Evolutionary conservation across 1,284 basidiomycete species (phyloP), one percentile per base, ranked within the genome.

Genomic region (Tilletia horrida): DNA sequence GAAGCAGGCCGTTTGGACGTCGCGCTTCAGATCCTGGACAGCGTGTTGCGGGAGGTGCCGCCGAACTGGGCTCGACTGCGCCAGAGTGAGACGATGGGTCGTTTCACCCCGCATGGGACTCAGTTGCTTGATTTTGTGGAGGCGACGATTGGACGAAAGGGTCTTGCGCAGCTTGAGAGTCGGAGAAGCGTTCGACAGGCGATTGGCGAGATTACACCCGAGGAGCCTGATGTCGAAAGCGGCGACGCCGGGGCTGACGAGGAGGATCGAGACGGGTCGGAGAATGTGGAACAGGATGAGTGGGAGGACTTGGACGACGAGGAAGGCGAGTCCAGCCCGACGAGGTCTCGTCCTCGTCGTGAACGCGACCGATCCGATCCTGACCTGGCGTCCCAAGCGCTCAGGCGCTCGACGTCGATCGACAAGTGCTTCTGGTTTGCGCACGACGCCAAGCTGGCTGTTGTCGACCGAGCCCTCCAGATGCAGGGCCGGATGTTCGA

Each of bases 1-100:
- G 87, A 89, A 42, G 90, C 89, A 0, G 93, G 90, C 21, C 87
- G 95, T 75, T 81, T 88, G 7, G 87, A 89, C 71, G 89, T 89
- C 61, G 93, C 92, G 2, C 91, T 95, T 81, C 88, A 89, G 74
- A 85, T 96, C 27, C 83, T 93, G 31, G 91, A 97, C 80, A 85
- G 86, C 57, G 87, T 97, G 48, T 85, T 97, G 21, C 63, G 68
- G 21, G 65, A 69, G 29, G n/a, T 21, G 11, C 55, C 55, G 14
- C 55, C 55, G 16, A 59, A 59, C 16, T 59, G 55, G 55, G 29
- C 27, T 2, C 18, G 31, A 29, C 31, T 59, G 3, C 27, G 55
- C 27, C 18, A 59, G 18, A 9, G 35, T 9, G 29, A 25, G 29
- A 40, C 14, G 55, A 18, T 59, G 27, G 29, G 55, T 18, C 25